Evolutionary conservation across 495 filamentous ascomycete species (phyloP), one percentile per base, ranked within the genome.

Genomic region (Aspergillus bertholletiae): DNA sequence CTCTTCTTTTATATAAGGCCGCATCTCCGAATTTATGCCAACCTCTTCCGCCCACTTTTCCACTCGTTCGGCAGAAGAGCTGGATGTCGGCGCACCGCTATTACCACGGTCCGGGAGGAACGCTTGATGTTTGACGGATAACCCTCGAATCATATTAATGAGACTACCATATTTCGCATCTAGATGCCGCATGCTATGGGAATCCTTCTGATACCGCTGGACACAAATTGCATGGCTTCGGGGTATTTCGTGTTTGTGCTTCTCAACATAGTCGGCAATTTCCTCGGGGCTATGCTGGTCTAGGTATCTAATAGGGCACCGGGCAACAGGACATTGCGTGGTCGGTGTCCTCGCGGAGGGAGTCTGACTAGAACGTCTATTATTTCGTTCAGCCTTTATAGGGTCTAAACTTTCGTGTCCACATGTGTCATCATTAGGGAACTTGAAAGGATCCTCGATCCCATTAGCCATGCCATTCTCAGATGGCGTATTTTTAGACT

Each of bases 101-200:
- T 74, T 68, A 27, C 77, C 80, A 26, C 85, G 77, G 17, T 77
- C 72, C 0, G 89, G 89, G 9, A 96, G 72, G 78, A 90, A 85
- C 0, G 87, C 83, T 67, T 90, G 87, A 62, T 96, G 92, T 57
- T 92, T 91, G 51, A 81, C 76, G 44, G 90, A 87, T 23, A 96
- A 75, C 21, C 89, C 89, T 64, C 89, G 84, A 46, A 96, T 92
- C 91, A 96, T 96, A 70, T 80, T 92, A 53, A 87, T 89, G 22
- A 96, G 75, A 61, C 83, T 90, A 3, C 90, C 92, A 58, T 96
- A 96, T 61, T 96, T 96, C 37, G 88, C 89, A 63, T 96, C 92
- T 23, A 96, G 75, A 62, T 91, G 86, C 51, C 82, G 82, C 60
- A 96, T 90, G 55, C 88, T 87, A 55, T 87, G 80, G 24, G 88